phyloP scores from a whole-genome alignment of 2,329 filamentous ascomycete species.

The Fusarium sp. region DNA sequence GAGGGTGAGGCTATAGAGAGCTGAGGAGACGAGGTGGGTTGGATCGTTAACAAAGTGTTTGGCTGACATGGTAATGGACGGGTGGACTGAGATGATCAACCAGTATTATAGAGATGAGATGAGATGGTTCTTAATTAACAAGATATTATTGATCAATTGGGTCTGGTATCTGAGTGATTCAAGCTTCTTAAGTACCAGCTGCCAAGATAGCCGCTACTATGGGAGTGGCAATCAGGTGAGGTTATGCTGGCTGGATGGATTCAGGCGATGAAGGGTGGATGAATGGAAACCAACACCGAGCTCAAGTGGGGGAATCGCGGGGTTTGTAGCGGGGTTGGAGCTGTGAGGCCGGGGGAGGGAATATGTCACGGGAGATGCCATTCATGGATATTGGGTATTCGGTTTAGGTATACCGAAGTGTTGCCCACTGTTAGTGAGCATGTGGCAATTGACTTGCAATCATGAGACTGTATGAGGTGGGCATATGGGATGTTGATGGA shows the following conservation, averaged over 20 bases:
- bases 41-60: conserved; percentile 95
- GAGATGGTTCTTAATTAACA: background rate
- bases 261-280: conserved; percentile 4
- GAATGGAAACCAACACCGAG: background rate
- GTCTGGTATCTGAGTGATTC: background rate
- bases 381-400: conserved; percentile 1
- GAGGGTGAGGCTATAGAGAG: conserved; percentile 79
- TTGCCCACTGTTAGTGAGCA: background rate
- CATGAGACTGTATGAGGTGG: background rate
- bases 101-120: background rate
- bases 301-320: conserved; percentile 26
- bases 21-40: conserved; percentile 77
- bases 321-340: conserved; percentile 18
- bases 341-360: conserved; percentile 13
- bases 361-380: conserved; percentile 3
- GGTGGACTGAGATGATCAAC: background rate
- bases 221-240: background rate
- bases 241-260: background rate
- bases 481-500: background rate
- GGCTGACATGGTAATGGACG: conserved; percentile 54
- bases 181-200: conserved; percentile 1
- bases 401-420: background rate
- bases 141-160: background rate
- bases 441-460: conserved; percentile 10
- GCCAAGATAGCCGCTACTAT: background rate